Conservation (phyloP, 2,329 filamentous ascomycete genomes). For the Chaetomiaceae sp. region DNA sequence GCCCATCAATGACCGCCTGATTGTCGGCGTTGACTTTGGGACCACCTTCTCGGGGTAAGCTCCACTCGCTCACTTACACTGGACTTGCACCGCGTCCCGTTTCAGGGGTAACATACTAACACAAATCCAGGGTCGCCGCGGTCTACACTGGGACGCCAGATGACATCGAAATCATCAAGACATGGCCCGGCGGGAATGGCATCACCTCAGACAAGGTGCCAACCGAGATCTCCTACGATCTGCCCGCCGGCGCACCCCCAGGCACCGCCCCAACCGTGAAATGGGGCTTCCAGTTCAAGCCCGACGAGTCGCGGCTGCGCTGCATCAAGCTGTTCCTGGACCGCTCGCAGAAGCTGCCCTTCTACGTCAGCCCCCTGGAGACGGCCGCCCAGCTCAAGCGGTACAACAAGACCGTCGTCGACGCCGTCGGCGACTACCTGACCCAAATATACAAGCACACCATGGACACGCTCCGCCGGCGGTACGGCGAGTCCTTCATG, state of each 20-base stretch:
- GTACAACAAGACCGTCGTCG: constrained; percentile 71
- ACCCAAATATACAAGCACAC: constrained; percentile 73
- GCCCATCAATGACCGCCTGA: constrained; percentile 57
- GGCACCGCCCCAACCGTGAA: constrained; percentile 51
- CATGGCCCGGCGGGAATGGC: constrained; percentile 77
- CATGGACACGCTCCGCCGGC: constrained; percentile 68
- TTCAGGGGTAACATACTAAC: constrained; percentile 8
- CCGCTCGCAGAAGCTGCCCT: constrained; percentile 72
- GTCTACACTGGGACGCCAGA: constrained; percentile 73
- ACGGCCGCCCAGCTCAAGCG: constrained; percentile 71
- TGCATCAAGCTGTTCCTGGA: constrained; percentile 85
- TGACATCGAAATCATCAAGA: constrained; percentile 79
- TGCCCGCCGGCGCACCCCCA: constrained; percentile 35
- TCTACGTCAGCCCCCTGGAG: constrained; percentile 74
- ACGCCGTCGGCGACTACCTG: constrained; percentile 75
- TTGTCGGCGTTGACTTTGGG: constrained; percentile 78
- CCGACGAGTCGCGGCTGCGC: constrained; percentile 68
- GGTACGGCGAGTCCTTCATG: constrained; percentile 78
- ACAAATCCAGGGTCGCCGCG: constrained; percentile 54
- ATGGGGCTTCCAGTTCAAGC: constrained; percentile 82
- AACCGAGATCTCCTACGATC: constrained; percentile 67
- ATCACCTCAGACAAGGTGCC: constrained; percentile 87
- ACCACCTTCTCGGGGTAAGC: constrained; percentile 76
- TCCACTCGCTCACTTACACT: background rate
- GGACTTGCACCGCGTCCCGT: background rate